phyloP scores from a whole-genome alignment of 768 basidiomycete species.

The Tremella mesenterica region DNA sequence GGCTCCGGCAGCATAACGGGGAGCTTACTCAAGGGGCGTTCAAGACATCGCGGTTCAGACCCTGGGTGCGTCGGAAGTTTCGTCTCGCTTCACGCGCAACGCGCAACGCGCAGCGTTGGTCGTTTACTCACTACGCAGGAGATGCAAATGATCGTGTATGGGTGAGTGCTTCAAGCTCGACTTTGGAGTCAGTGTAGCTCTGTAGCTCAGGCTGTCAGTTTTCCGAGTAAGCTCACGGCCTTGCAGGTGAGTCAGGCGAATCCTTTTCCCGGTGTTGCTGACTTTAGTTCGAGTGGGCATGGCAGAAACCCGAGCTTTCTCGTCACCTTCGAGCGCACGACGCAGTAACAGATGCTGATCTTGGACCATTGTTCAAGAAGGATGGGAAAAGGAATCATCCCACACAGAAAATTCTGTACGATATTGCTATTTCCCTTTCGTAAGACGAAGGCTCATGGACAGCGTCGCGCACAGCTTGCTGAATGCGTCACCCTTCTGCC shows the following conservation, averaged over 20 bases:
- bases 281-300: conserved; percentile 69
- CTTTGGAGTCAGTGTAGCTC: not conserved
- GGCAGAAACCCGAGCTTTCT: conserved; percentile 68
- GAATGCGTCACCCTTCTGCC: conserved; percentile 57
- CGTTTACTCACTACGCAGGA: conserved; percentile 28
- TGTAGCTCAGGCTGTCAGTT: conserved; percentile 46
- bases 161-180: conserved; percentile 24
- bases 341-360: conserved; percentile 5
- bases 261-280: not conserved
- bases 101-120: not conserved
- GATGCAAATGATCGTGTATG: conserved; percentile 78
- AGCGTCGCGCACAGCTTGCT: conserved; percentile 60
- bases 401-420: conserved; percentile 37
- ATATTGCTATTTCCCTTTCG: not conserved
- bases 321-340: conserved; percentile 52
- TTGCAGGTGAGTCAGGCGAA: conserved; percentile 44
- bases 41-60: conserved; percentile 52
- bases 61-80: conserved; percentile 49
- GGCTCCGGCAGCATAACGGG: conserved; percentile 67
- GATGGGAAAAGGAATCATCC: conserved; percentile 31
- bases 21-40: conserved; percentile 62
- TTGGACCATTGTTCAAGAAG: conserved; percentile 31
- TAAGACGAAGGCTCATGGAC: not conserved
- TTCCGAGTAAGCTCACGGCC: conserved; percentile 67
- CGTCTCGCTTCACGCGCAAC: not conserved